Conservation (phyloP, 2,329 filamentous ascomycete species). For the Ascomycota sp. region DNA sequence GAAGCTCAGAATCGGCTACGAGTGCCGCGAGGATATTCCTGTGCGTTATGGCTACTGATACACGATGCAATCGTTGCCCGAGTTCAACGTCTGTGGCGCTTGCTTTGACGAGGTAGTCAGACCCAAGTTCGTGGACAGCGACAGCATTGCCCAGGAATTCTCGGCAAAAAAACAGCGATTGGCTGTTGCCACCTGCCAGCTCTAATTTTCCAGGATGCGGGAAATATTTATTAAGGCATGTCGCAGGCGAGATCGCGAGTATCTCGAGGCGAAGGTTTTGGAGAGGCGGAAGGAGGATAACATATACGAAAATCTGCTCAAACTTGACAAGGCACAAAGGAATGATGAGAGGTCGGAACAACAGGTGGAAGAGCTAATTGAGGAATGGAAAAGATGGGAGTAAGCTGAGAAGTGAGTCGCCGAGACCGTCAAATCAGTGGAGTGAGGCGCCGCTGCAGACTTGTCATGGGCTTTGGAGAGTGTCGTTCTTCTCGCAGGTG, state of each 20-base stretch:
- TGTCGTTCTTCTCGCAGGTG: no score
- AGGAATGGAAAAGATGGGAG: conserved; percentile 39
- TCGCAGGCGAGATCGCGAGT: conserved; percentile 42
- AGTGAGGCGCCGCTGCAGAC: no score
- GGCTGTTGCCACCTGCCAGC: conserved; percentile 43
- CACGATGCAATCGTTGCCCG: conserved; percentile 51
- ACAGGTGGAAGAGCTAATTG: conserved; percentile 26
- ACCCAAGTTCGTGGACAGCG: conserved; percentile 35
- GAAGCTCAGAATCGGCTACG: conserved; percentile 32
- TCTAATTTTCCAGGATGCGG: conserved; percentile 68
- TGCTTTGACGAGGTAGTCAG: conserved; percentile 68
- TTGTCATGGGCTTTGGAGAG: no score
- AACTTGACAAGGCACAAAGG: conserved; percentile 16
- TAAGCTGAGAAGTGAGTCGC: conserved; percentile 4
- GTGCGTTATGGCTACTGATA: conserved; percentile 52
- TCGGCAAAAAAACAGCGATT: conserved; percentile 37
- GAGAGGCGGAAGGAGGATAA: conserved; percentile 40
- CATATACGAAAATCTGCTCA: conserved; percentile 31
- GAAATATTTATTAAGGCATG: conserved; percentile 49
- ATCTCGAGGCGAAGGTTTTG: conserved; percentile 34
- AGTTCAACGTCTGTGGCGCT: conserved; percentile 70
- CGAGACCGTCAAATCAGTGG: no score
- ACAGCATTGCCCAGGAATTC: conserved; percentile 43
- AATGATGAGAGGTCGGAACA: conserved; percentile 18
- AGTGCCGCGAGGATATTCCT: conserved; percentile 46